phyloP scores from a whole-genome alignment of 1,284 basidiomycete genomes.

The Coniophora puteana region DNA sequence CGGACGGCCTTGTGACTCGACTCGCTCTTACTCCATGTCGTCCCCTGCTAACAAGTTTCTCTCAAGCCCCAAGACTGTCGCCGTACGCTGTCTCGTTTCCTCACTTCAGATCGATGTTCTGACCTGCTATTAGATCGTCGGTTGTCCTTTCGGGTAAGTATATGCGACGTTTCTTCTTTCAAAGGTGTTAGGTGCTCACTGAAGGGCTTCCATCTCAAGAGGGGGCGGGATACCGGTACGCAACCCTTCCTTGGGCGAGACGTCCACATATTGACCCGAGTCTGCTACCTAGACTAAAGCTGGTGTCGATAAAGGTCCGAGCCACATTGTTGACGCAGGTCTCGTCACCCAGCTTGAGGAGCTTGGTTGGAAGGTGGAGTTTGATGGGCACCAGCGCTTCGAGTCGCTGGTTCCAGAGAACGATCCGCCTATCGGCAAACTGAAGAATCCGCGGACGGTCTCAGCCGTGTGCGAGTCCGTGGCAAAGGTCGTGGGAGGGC shows the following conservation, averaged over 20 bases:
- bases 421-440: slow-evolving; percentile 82
- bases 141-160: slow-evolving; percentile 74
- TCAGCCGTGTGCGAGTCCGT: slow-evolving; percentile 80
- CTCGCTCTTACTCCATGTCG: slow-evolving; percentile 14
- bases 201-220: slow-evolving; percentile 30
- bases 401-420: slow-evolving; percentile 65
- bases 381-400: slow-evolving; percentile 88
- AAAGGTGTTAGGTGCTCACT: background rate
- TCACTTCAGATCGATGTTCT: slow-evolving; percentile 1
- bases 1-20: too few relatives aligned
- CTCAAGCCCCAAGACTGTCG: slow-evolving; percentile 59
- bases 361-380: slow-evolving; percentile 88
- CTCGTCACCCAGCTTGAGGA: slow-evolving; percentile 71
- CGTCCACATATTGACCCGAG: slow-evolving; percentile 10
- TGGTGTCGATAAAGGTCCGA: slow-evolving; percentile 91
- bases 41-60: slow-evolving; percentile 46
- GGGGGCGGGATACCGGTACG: slow-evolving; percentile 59
- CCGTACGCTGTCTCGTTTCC: slow-evolving; percentile 21
- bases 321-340: slow-evolving; percentile 83
- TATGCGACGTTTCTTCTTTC: slow-evolving; percentile 1
- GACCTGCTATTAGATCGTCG: slow-evolving; percentile 53
- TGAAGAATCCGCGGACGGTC: slow-evolving; percentile 88
- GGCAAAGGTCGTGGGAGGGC: slow-evolving; percentile 70
- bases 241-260: slow-evolving; percentile 3
- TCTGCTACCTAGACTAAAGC: slow-evolving; percentile 47